Conservation (phyloP, 352 stramenopile species). For the Phytopythium vexans region DNA sequence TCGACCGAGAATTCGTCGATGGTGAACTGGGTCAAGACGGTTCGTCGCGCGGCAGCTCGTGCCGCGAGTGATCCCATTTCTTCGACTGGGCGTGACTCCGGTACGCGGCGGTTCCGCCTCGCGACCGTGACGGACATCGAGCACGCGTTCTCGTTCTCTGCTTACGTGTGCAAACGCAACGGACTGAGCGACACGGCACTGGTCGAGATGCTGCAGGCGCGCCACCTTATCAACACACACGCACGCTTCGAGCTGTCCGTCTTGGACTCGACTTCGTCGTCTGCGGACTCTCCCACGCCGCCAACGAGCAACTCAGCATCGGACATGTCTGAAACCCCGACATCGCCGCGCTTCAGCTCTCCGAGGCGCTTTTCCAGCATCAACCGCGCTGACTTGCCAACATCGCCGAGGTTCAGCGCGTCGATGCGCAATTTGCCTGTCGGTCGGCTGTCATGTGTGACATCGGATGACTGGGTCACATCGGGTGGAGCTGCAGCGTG, state of each 20-base stretch:
- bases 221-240: constrained; percentile 76
- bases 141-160: constrained; percentile 76
- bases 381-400: constrained; percentile 2
- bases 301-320: too few species aligned
- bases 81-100: constrained; percentile 6
- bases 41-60: not conserved
- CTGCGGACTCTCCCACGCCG: too few species aligned
- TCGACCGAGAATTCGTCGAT: constrained; percentile 61
- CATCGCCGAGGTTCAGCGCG: constrained; percentile 18
- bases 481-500: constrained; percentile 12
- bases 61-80: too few species aligned
- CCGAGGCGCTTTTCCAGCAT: too few species aligned
- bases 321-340: too few species aligned
- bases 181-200: constrained; percentile 81
- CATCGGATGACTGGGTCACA: constrained; percentile 12
- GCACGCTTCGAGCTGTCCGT: constrained; percentile 52
- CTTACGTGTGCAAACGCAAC: constrained; percentile 82
- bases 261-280: constrained; percentile 5
- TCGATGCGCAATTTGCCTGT: constrained; percentile 16
- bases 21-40: constrained; percentile 52
- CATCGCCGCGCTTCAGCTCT: constrained; percentile 26
- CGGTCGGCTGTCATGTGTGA: constrained; percentile 2
- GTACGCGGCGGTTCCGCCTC: constrained; percentile 17
- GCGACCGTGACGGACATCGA: constrained; percentile 76
- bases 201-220: constrained; percentile 83